Base-by-base conservation (phyloP, 441 rosid species). In the Melastoma candidum region DNA sequence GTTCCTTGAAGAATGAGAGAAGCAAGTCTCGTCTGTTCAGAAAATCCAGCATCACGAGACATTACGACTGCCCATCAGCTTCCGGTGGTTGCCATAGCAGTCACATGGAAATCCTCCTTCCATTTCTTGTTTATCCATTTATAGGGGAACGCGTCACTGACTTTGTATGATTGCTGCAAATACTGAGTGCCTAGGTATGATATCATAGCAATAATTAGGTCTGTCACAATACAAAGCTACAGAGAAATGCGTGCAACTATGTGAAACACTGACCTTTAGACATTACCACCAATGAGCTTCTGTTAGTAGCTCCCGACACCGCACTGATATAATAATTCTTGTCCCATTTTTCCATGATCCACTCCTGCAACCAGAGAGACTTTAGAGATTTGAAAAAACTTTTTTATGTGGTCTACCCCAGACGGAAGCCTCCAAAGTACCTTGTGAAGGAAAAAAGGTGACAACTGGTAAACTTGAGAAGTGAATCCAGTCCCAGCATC, bases 311-410 rank as follows among this genome's bases (percentile, higher is more conserved):
- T 59, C 97, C 95, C 1, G 95, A 94, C 54, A 90, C 69, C 39
- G 95, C 84, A 56, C 84, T 90, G 65, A 90, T 90, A 72, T 90
- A 90, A 66, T 72, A 90, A 71, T 82, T 84, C 72, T 80, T 90
- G 61, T 90, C 97, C 97, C 95, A 90, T 26, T 90, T 94, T 63
- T 84, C 95, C 97, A 90, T 80, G 66, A 90, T 90, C 97, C 97
- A 90, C 65, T 90, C 97, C 97, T 90, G 61, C 56, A 67, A 17
- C 53, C 48, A 62, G 41, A 46, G 12, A 48, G 45, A 44, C 46
- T 4, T 32, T 32, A 17, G 22, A 17, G 22, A 17, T 1, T 17
- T 17, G 22, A 17, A 17, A 17, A 17, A 17, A 17, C 22, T 17
- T 17, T 17, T 17, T 17, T 17, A 17, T 17, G n/a, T n/a, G n/a